Conservation (phyloP, 305 asterid species). For the Solanum hybrid region DNA sequence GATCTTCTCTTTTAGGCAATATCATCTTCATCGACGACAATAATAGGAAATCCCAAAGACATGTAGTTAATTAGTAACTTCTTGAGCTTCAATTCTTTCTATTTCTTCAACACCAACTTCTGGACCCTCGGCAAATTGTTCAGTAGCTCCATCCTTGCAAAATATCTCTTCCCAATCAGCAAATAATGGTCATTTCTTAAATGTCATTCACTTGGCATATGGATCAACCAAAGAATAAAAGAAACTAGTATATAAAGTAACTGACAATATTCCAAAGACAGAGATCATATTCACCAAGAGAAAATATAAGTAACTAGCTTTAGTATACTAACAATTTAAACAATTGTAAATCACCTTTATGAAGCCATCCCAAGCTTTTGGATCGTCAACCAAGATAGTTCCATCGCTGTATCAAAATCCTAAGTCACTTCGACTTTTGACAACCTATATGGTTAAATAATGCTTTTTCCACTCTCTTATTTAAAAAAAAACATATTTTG, state of each 20-base stretch:
- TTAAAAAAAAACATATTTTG: not conserved
- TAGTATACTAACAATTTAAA: not conserved
- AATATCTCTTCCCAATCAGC: not conserved
- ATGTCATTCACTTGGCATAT: not conserved
- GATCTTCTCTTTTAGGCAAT: not conserved
- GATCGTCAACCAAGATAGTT: not conserved
- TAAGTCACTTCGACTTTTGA: not conserved
- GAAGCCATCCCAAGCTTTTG: not conserved
- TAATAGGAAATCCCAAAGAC: not conserved
- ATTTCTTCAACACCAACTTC: not conserved
- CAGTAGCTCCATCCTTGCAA: not conserved
- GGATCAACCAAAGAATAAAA: not conserved
- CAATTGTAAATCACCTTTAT: not conserved
- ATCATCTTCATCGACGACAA: not conserved
- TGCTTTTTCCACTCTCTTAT: not conserved
- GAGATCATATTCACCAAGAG: not conserved
- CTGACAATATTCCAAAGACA: not conserved
- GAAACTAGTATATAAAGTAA: not conserved
- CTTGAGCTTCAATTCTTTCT: not conserved
- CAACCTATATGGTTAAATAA: not conserved
- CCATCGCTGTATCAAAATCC: not conserved
- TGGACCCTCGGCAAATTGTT: not conserved
- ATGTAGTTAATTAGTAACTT: not conserved
- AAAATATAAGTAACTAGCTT: not conserved
- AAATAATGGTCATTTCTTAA: not conserved